Evolutionary conservation across 2,329 filamentous ascomycete genomes (phyloP).

Genomic region (Chrysosporium queenslandicum): DNA sequence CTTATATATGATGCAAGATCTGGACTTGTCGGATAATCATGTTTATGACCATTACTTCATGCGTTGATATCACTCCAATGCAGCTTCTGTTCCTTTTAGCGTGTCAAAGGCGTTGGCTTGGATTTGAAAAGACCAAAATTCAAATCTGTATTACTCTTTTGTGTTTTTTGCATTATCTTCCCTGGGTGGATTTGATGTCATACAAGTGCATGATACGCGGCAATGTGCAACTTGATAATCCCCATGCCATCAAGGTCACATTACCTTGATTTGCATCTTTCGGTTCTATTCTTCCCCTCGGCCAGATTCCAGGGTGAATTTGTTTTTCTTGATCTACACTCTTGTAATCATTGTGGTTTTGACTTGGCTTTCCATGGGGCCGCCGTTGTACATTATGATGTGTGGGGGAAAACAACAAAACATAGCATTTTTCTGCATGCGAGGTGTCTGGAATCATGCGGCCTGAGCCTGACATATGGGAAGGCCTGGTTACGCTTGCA

Average conservation of each 20-base stretch:
- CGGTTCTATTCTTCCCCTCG: not conserved
- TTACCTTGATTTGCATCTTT: not conserved
- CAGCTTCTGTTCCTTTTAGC: not conserved
- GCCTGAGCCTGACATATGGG: not conserved
- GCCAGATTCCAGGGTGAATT: not conserved
- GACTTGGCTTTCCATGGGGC: not conserved
- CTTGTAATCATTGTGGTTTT: not conserved
- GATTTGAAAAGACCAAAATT: not conserved
- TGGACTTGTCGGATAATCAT: not conserved
- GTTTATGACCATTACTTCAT: not conserved
- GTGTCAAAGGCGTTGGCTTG: not conserved
- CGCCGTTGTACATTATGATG: not conserved
- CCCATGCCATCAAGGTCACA: not conserved
- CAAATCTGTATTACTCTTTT: not conserved
- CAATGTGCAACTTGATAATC: not conserved
- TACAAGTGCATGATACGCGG: not conserved
- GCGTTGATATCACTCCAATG: not conserved
- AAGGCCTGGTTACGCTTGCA: not conserved
- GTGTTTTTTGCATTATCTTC: not conserved
- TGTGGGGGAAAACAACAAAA: not conserved
- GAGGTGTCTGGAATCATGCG: not conserved
- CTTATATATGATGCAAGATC: not conserved
- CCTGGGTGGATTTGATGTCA: not conserved
- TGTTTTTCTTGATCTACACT: not conserved
- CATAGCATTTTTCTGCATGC: slow-evolving; percentile 1